Conservation (phyloP, 192 early-diverging fungal species). For the Pilaira anomala region DNA sequence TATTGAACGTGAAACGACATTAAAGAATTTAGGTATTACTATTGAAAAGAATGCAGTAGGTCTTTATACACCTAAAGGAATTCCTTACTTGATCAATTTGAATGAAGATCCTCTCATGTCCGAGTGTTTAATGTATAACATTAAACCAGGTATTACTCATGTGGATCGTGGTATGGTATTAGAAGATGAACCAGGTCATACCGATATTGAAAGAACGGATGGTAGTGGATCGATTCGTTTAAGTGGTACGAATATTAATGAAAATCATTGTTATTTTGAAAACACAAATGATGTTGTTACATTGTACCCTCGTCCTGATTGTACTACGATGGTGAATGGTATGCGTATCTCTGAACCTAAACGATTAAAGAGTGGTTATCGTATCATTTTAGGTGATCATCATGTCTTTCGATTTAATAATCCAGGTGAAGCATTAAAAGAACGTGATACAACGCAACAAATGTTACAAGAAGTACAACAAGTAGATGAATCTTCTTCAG, state of each 20-base stretch:
- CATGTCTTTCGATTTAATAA: slow-evolving; percentile 86
- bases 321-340: slow-evolving; percentile 78
- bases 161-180: slow-evolving; percentile 50
- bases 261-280: slow-evolving; percentile 73
- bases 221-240: slow-evolving; percentile 44
- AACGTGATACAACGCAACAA: slow-evolving; percentile 38
- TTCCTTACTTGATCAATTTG: slow-evolving; percentile 86
- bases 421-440: slow-evolving; percentile 73
- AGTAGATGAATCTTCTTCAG: not conserved
- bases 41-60: slow-evolving; percentile 71
- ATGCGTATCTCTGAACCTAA: slow-evolving; percentile 55
- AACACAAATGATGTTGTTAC: slow-evolving; percentile 58
- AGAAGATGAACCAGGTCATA: slow-evolving; percentile 2
- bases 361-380: slow-evolving; percentile 65
- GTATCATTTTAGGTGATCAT: slow-evolving; percentile 75
- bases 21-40: slow-evolving; percentile 77
- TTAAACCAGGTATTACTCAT: slow-evolving; percentile 67
- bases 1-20: slow-evolving; percentile 63
- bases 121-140: slow-evolving; percentile 86
- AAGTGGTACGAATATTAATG: slow-evolving; percentile 56
- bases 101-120: slow-evolving; percentile 88
- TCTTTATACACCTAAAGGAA: slow-evolving; percentile 69
- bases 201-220: slow-evolving; percentile 14
- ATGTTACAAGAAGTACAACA: not conserved
- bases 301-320: slow-evolving; percentile 54